Conservation (phyloP, 225 moss, liverwort and hornwort species). For the Polytrichum formosum region DNA sequence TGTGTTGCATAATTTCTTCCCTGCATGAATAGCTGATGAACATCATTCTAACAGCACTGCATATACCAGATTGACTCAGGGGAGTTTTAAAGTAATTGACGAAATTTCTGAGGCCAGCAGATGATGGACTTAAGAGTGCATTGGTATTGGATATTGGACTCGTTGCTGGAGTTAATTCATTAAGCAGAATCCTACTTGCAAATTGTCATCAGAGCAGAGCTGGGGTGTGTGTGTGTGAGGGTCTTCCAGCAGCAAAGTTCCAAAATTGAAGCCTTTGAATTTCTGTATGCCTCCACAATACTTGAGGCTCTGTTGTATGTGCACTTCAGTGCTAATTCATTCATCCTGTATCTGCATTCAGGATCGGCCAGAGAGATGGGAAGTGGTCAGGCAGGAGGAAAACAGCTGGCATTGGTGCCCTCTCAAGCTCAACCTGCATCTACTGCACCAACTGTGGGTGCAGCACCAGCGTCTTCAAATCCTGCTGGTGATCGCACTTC, state of each 20-base stretch:
- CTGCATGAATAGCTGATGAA: not conserved
- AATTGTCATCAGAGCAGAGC: no score
- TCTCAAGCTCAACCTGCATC: conserved; percentile 53
- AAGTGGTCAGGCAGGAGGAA: conserved; percentile 46
- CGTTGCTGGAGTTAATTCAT: not conserved
- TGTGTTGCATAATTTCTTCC: not conserved
- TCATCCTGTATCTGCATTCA: conserved; percentile 18
- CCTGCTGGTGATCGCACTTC: conserved; percentile 46
- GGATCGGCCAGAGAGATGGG: conserved; percentile 30
- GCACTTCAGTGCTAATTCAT: not conserved
- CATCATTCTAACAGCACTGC: no score
- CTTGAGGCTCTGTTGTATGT: no score
- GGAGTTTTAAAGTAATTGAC: no score
- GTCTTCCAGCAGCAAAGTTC: not conserved
- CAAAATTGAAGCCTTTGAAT: not conserved
- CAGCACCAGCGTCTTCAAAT: conserved; percentile 39
- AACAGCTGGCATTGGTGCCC: conserved; percentile 64
- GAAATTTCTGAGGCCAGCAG: no score
- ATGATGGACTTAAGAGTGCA: conserved; percentile 1
- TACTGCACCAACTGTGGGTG: conserved; percentile 57
- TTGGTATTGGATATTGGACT: not conserved
- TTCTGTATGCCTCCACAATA: no score
- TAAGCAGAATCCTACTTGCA: no score
- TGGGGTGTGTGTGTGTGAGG: no score
- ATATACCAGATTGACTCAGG: no score